phyloP scores from a whole-genome alignment of 306 rosid genomes.

The Boehmeria nivea region DNA sequence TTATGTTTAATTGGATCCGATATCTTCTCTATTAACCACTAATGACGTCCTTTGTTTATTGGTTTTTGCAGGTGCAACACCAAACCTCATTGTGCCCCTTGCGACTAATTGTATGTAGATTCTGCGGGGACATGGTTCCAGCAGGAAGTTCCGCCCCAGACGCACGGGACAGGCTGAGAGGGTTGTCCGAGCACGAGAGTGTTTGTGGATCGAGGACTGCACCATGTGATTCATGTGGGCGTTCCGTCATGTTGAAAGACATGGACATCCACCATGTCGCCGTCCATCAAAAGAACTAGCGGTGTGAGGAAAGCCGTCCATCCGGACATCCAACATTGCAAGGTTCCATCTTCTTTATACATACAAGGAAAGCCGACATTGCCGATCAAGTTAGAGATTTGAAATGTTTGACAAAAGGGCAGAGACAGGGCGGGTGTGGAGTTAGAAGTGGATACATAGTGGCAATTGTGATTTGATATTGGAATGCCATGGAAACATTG shows the following conservation, averaged over 20 bases:
- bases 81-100: conserved; percentile 68
- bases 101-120: conserved; percentile 70
- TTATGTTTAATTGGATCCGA: too few species aligned
- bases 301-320: too few species aligned
- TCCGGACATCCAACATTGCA: too few species aligned
- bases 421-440: too few species aligned
- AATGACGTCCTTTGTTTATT: too few species aligned
- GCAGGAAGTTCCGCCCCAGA: conserved; percentile 80
- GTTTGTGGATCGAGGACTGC: conserved; percentile 91
- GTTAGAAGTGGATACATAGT: neutral
- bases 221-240: conserved; percentile 96
- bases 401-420: too few species aligned
- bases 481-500: neutral
- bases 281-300: conserved; percentile 86
- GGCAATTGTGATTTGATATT: neutral
- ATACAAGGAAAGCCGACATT: too few species aligned
- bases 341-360: too few species aligned
- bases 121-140: conserved; percentile 97
- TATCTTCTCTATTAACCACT: too few species aligned
- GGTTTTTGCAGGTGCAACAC: conserved; percentile 65
- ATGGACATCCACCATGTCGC: conserved; percentile 95
- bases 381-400: too few species aligned
- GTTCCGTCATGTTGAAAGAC: conserved; percentile 93
- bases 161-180: conserved; percentile 74
- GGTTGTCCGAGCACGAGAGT: conserved; percentile 91